A percentile compares a stretch with the other conserved stretches of the same genome.
Conservation (phyloP, 805 yeast species). For the Schizosaccharomyces lindneri region DNA sequence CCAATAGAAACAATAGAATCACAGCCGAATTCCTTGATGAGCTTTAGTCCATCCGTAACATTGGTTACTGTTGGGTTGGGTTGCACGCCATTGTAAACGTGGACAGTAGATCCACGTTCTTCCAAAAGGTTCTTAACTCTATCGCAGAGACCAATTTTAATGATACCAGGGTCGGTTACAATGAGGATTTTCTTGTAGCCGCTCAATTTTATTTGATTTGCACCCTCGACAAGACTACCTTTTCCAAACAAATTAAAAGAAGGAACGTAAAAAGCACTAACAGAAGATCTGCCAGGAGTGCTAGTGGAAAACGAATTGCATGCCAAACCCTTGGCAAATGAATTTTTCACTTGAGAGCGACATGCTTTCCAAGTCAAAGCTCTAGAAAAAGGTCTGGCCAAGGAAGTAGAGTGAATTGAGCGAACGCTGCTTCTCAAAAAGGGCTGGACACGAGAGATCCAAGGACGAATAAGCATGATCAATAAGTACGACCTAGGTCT, state of each 20-base stretch:
- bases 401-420: no score
- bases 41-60: background rate
- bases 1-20: background rate
- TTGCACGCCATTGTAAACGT: background rate
- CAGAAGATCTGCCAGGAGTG: background rate
- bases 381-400: no score
- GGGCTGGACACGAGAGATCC: no score
- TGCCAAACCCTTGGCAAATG: no score
- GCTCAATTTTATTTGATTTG: background rate
- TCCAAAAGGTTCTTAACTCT: background rate
- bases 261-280: background rate
- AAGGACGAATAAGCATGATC: no score
- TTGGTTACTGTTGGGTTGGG: background rate
- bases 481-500: no score
- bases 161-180: slow-evolving; percentile 1
- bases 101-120: background rate
- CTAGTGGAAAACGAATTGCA: no score
- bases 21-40: background rate
- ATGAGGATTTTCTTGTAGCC: background rate
- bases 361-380: no score
- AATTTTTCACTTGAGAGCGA: no score
- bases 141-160: background rate
- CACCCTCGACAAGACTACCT: background rate
- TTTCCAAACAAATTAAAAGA: background rate
- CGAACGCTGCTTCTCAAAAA: no score